Evolutionary conservation across 176 grass and related monocot species (phyloP), one percentile per base, ranked within the genome.

Genomic region (Dactylis glomerata): DNA sequence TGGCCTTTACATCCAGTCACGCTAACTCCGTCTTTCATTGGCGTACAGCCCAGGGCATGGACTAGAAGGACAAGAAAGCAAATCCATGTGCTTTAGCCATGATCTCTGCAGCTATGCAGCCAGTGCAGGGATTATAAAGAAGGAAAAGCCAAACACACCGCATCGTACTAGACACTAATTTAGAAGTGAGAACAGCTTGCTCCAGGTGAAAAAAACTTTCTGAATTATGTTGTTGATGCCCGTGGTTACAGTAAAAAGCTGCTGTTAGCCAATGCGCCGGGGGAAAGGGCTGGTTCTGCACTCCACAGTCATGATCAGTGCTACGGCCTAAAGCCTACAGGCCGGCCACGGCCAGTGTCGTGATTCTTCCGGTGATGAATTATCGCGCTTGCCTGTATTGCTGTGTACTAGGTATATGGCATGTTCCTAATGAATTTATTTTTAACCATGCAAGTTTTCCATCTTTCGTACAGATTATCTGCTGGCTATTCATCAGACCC

Each of bases 11-110:
- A 52, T 17, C 10, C 16, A 32, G 34, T 54, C 66, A 31, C 56
- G 68, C 68, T 47, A 23, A 7, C 40, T 15, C 31, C 19, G 6
- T 5, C n/a, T 12, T 14, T 78, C 34, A 77, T 67, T 56, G 61
- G 74, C 46, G 23, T 61, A 47, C 33, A 8, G 27, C 7, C 37
- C 3, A 32, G 45, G 46, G 32, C 67, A 63, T 83, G 8, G 72
- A 20, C 37, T 50, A 16, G 63, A 41, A 16, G 50, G 40, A 22
- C 73, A 77, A 77, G 41, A 88, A 83, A 37, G 73, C 30, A 83
- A 83, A 88, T 72, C 73, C 22, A 32, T 44, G 24, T 12, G 33
- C 77, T 87, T 81, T 87, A 71, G 56, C 42, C 63, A 88, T 83
- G 17, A 83, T 88, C 51, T 83, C 73, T 84, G 64, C 86, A 37